Evolutionary conservation across 2,329 filamentous ascomycete species (phyloP).

Genomic region (Elsinoe arachidis): DNA sequence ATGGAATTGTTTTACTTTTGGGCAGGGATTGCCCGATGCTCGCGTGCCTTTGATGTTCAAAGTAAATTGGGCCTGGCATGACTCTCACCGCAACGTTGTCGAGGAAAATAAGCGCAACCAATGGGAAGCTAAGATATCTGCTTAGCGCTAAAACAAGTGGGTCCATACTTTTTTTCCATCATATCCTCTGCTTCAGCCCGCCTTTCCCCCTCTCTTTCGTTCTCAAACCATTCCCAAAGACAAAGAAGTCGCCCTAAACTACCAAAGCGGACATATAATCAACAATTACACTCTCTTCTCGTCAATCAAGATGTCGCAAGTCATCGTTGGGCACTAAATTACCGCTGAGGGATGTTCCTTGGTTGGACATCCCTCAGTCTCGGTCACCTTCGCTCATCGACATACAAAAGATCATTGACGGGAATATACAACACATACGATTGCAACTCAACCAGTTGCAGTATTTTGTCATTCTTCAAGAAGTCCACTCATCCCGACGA

Average conservation of each 20-base stretch:
- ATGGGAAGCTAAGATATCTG: background rate
- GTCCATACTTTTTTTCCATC: constrained; percentile 23
- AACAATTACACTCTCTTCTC: constrained; percentile 21
- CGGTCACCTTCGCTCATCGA: constrained; percentile 26
- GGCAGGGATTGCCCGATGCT: constrained; percentile 6
- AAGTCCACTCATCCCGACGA: constrained; percentile 7
- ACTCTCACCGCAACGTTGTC: constrained; percentile 5
- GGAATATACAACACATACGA: constrained; percentile 17
- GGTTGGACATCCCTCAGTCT: constrained; percentile 23
- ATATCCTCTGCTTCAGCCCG: constrained; percentile 15
- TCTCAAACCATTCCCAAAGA: constrained; percentile 14
- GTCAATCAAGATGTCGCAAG: constrained; percentile 29
- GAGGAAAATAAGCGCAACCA: background rate
- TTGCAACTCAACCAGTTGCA: constrained; percentile 2
- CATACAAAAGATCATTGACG: constrained; percentile 22
- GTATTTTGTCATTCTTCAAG: background rate
- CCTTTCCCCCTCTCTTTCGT: constrained; percentile 15
- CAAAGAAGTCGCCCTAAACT: constrained; percentile 19
- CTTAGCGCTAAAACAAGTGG: constrained; percentile 3
- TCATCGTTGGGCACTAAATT: constrained; percentile 28
- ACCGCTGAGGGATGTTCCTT: constrained; percentile 25
- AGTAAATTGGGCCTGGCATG: constrained; percentile 7
- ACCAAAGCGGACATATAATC: constrained; percentile 14
- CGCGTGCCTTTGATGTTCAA: constrained; percentile 2
- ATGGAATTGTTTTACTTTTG: background rate